A percentile compares a stretch with the other conserved stretches of the same genome.
Evolutionary conservation across 225 moss, liverwort and hornwort genomes (phyloP).

Genomic region (Asterella californica): DNA sequence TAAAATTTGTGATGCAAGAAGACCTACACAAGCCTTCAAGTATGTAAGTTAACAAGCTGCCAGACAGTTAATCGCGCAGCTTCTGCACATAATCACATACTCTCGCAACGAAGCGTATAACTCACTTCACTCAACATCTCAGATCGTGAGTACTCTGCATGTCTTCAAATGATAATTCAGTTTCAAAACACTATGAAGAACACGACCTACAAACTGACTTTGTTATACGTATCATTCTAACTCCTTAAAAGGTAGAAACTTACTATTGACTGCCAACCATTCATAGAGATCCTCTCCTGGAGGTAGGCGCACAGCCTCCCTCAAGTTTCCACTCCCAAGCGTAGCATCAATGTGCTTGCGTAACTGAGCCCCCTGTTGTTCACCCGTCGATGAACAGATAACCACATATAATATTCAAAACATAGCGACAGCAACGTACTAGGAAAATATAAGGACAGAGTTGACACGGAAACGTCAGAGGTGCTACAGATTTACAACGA

Average conservation of each 20-base stretch:
- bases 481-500: not conserved
- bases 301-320: conserved; percentile 96
- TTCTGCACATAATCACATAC: too few relatives aligned
- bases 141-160: too few relatives aligned
- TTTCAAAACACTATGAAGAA: too few relatives aligned
- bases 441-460: not conserved
- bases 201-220: too few relatives aligned
- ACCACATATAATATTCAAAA: not conserved
- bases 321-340: conserved; percentile 91
- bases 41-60: too few relatives aligned
- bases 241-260: conserved; percentile 18
- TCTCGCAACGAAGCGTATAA: not conserved
- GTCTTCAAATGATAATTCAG: too few relatives aligned
- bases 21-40: not conserved
- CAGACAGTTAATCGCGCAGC: not conserved
- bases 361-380: conserved; percentile 74
- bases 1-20: not conserved
- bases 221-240: too few relatives aligned
- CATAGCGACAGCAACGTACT: not conserved
- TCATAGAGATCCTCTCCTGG: conserved; percentile 97
- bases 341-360: conserved; percentile 99
- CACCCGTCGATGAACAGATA: not conserved
- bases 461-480: not conserved
- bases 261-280: conserved; percentile 98
- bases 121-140: not conserved